Evolutionary conservation across 2,329 filamentous ascomycete species (phyloP).

Genomic region (Aureobasidium pullulans): DNA sequence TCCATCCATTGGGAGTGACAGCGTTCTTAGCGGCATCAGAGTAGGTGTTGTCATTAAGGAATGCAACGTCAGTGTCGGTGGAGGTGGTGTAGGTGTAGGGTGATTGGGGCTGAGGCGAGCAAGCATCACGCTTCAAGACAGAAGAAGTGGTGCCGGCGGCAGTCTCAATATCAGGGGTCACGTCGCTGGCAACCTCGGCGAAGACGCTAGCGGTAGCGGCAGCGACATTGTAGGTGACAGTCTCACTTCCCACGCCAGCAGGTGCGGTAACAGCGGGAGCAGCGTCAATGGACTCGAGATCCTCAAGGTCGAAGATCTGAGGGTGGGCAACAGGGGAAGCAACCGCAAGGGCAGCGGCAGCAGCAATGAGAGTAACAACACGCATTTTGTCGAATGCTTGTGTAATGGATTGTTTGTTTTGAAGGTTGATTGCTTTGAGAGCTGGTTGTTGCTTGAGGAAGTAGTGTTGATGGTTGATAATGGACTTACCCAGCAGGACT

Average conservation of each 20-base stretch:
- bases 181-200: too few relatives aligned
- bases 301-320: not conserved
- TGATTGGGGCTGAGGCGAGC: too few relatives aligned
- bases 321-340: constrained; percentile 15
- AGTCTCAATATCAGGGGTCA: too few relatives aligned
- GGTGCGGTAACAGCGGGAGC: too few relatives aligned
- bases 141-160: too few relatives aligned
- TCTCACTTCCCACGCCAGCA: not conserved
- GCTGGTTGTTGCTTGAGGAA: too few relatives aligned
- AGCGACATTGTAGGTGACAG: constrained; percentile 4
- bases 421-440: constrained; percentile 21
- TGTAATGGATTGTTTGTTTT: not conserved
- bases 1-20: constrained; percentile 22
- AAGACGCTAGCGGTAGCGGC: too few relatives aligned
- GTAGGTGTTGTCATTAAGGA: constrained; percentile 9
- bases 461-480: not conserved
- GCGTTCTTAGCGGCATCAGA: constrained; percentile 13
- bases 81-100: too few relatives aligned
- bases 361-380: too few relatives aligned
- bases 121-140: too few relatives aligned
- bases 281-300: too few relatives aligned
- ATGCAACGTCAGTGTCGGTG: not conserved
- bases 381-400: too few relatives aligned
- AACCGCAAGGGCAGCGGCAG: constrained; percentile 15
- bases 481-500: not conserved